These are phyloP conservation scores for Rubroshorea leprosula DNA, from an alignment of 345 rosid species.

Conservation along the genomic window DNA sequence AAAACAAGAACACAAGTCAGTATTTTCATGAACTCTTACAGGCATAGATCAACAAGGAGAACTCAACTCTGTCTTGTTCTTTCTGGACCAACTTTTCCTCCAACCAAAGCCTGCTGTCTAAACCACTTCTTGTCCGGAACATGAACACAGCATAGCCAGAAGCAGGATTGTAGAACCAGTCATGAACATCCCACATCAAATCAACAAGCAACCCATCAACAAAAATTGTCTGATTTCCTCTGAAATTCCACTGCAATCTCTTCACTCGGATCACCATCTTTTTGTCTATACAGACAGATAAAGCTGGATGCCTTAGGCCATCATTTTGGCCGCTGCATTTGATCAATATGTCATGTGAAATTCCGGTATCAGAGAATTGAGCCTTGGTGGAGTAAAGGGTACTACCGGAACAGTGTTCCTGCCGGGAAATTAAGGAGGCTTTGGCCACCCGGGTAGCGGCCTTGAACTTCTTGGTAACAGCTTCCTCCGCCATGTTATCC, in stretches of 20 bases:
- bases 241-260: conserved; percentile 87
- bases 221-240: conserved; percentile 87
- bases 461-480: conserved; percentile 35
- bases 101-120: conserved; percentile 58
- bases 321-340: conserved; percentile 61
- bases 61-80: conserved; percentile 52
- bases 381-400: conserved; percentile 63
- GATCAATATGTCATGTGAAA: conserved; percentile 59
- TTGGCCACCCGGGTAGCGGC: conserved; percentile 21
- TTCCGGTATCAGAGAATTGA: conserved; percentile 51
- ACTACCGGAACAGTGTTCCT: conserved; percentile 74
- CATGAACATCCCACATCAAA: conserved; percentile 94
- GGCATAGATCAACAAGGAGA: conserved; percentile 74
- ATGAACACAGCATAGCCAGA: conserved; percentile 71
- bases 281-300: conserved; percentile 64
- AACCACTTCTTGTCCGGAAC: conserved; percentile 74
- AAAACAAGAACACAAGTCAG: background rate
- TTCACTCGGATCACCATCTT: conserved; percentile 71
- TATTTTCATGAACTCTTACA: conserved; percentile 35
- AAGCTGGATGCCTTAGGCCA: conserved; percentile 49
- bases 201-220: conserved; percentile 75
- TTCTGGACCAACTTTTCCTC: conserved; percentile 53
- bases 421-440: conserved; percentile 44
- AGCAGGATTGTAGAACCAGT: conserved; percentile 67
- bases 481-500: conserved; percentile 40